Evolutionary conservation across 2,329 filamentous ascomycete genomes (phyloP), one percentile per base, ranked within the genome.

Genomic region (Aspergillus niger): DNA sequence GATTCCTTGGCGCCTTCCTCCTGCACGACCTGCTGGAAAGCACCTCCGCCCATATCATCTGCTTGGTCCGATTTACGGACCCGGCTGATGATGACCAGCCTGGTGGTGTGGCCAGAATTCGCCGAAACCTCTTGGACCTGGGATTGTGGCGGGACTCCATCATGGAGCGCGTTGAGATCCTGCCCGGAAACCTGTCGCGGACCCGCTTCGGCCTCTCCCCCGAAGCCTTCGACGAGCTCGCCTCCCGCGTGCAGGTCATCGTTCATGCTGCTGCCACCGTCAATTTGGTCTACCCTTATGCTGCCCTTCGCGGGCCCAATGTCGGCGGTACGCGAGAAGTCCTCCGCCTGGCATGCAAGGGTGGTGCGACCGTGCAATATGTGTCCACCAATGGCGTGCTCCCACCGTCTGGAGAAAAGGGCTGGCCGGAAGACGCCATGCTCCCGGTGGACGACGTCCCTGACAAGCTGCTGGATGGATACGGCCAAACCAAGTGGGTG

Each of bases 401-500:
- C 38, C 90, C 90, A 1, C 85, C 88, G 7, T 90, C 88, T 0
- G 66, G 57, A 6, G 82, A 83, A 5, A 81, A 86, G 41, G 89
- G 90, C 10, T 93, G 90, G 90, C 76, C 85, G 1, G 91, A 93
- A 72, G 85, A 88, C 63, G 79, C 85, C 8, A 87, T 89, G 77
- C 79, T 93, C 15, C 81, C 83, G 30, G 82, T 91, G 4, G 84
- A 89, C 11, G 85, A 88, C 50, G 90, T 92, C 1, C 87, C 89
- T 0, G 84, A 81, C 47, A 89, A 89, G 72, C 79, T 92, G 5
- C 77, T 84, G 1, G 89, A 92, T 68, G 90, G 90, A 1, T 92
- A 92, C 64, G 89, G 89, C 0, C 90, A 92, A 74, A 91, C 89
- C 0, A 92, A 92, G 71, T 92, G 90, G 90, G 90, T 91, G 30